phyloP scores from a whole-genome alignment of 2,329 filamentous ascomycete genomes.

The Periglandula ipomoeae region DNA sequence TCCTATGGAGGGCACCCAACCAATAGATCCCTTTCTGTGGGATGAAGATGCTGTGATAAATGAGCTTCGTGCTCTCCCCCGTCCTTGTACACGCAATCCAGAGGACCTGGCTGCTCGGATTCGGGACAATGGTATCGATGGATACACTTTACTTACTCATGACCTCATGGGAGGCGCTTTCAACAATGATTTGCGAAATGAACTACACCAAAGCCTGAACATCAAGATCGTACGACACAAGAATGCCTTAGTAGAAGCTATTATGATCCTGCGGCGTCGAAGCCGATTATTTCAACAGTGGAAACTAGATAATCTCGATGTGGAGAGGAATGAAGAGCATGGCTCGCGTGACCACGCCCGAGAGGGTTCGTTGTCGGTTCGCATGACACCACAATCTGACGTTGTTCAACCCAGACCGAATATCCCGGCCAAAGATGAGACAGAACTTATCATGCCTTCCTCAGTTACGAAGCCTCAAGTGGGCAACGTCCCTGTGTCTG shows the following conservation, averaged over 20 bases:
- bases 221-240: conserved; percentile 51
- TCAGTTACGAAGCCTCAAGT: background rate
- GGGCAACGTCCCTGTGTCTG: background rate
- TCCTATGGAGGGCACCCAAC: conserved; percentile 18
- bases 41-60: conserved; percentile 55
- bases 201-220: conserved; percentile 44
- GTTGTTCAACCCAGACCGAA: background rate
- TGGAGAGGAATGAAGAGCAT: background rate
- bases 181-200: conserved; percentile 24
- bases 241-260: conserved; percentile 45
- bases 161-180: conserved; percentile 34
- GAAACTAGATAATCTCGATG: conserved; percentile 12
- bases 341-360: background rate
- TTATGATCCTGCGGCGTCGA: conserved; percentile 42
- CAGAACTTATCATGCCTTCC: background rate
- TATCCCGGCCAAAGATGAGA: background rate
- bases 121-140: conserved; percentile 54
- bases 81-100: conserved; percentile 42
- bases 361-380: background rate
- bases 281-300: conserved; percentile 40
- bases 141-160: conserved; percentile 51
- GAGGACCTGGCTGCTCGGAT: conserved; percentile 44
- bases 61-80: conserved; percentile 50
- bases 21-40: conserved; percentile 67
- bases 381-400: conserved; percentile 4